phyloP scores from a whole-genome alignment of 2,329 filamentous ascomycete genomes.

The Fusarium pseudograminearum region DNA sequence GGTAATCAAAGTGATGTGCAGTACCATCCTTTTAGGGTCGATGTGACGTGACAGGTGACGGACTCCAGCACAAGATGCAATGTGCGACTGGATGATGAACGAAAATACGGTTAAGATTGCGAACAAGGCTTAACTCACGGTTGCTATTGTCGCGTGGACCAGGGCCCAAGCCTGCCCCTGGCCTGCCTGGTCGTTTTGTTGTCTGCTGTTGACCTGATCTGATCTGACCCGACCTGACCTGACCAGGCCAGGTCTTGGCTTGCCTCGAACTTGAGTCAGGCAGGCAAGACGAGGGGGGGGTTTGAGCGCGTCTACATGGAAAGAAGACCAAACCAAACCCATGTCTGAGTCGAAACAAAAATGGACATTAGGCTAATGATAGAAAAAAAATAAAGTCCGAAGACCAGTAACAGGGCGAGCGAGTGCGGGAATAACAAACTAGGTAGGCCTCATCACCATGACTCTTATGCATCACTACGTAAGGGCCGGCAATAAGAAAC shows the following conservation, averaged over 20 bases:
- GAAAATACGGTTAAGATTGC: constrained; percentile 1
- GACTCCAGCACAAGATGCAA: not conserved
- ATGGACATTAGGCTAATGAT: not conserved
- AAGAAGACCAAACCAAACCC: constrained; percentile 2
- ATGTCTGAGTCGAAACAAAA: constrained; percentile 16
- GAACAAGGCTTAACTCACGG: constrained; percentile 15
- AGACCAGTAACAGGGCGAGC: not conserved
- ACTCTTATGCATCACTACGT: not conserved
- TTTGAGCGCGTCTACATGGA: constrained; percentile 12
- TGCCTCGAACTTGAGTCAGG: constrained; percentile 19
- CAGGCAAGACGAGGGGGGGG: not conserved
- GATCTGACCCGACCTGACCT: not conserved
- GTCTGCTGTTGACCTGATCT: not conserved
- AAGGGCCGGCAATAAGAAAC: not conserved
- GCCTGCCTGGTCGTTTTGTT: not conserved
- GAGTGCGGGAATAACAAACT: not conserved
- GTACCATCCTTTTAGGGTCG: not conserved
- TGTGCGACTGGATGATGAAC: not conserved
- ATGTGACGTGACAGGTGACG: constrained; percentile 7
- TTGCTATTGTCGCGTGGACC: constrained; percentile 1
- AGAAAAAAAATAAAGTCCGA: not conserved
- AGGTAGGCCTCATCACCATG: too few relatives aligned
- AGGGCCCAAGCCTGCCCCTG: not conserved
- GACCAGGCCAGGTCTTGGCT: constrained; percentile 1
- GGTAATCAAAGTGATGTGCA: constrained; percentile 9